Evolutionary conservation across 352 stramenopile species (phyloP).

Genomic region (Globisporangium uncinulatum): DNA sequence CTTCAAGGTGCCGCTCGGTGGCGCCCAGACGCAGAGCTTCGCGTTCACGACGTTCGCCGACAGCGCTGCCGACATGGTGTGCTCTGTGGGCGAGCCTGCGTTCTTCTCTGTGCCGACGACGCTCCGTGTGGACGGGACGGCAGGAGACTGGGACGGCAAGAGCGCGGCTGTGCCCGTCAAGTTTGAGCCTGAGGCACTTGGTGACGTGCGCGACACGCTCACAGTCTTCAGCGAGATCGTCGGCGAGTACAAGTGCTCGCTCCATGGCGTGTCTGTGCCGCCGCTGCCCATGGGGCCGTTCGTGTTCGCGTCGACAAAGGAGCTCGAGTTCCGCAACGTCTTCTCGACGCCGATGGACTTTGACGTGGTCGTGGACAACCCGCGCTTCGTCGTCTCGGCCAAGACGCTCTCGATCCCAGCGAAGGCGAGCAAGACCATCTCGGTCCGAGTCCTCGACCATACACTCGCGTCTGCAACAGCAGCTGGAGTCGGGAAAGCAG

Average conservation of each 20-base stretch:
- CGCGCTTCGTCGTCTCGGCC: slow-evolving; percentile 52
- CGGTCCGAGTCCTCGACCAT: slow-evolving; percentile 33
- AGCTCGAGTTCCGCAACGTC: slow-evolving; percentile 90
- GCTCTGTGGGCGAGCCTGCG: slow-evolving; percentile 43
- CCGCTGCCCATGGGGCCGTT: slow-evolving; percentile 84
- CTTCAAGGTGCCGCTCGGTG: slow-evolving; percentile 81
- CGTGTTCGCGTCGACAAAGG: slow-evolving; percentile 43
- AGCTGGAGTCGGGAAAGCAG: neutral
- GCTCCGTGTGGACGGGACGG: slow-evolving; percentile 41
- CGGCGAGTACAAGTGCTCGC: slow-evolving; percentile 81
- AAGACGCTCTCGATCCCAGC: slow-evolving; percentile 59
- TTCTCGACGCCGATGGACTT: slow-evolving; percentile 78
- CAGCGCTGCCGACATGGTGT: slow-evolving; percentile 41
- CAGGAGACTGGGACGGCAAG: slow-evolving; percentile 68
- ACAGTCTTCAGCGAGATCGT: slow-evolving; percentile 49
- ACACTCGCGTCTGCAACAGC: slow-evolving; percentile 3
- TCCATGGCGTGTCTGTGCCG: slow-evolving; percentile 72
- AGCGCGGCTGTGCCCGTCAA: slow-evolving; percentile 53
- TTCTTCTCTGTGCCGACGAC: slow-evolving; percentile 64
- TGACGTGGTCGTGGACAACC: slow-evolving; percentile 72
- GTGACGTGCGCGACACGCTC: slow-evolving; percentile 79
- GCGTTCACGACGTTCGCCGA: slow-evolving; percentile 57
- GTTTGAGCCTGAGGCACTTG: slow-evolving; percentile 88
- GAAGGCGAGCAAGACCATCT: slow-evolving; percentile 58
- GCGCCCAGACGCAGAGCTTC: slow-evolving; percentile 73